Base-by-base conservation (phyloP, 2,329 filamentous ascomycete genomes). In the Aspergillus sp. region DNA sequence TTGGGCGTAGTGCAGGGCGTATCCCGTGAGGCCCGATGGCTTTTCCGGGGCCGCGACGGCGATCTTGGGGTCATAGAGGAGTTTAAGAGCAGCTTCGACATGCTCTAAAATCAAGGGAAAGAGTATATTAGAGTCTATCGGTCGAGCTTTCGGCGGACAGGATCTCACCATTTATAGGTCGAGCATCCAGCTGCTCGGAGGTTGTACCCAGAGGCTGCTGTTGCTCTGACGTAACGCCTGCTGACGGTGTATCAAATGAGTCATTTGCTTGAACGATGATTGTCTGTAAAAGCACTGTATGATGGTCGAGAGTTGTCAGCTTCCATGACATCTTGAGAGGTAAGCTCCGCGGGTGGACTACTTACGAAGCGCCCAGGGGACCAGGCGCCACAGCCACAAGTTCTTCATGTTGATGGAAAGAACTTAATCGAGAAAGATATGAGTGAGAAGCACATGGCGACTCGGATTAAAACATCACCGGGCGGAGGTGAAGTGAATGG, bases 1-100 rank as follows among this genome's bases (percentile, higher is more conserved):
- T 61, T 83, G 82, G 36, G 80, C 78, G 65, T 88, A 88, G 73
- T 88, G 78, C 58, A 79, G 73, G 34, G 78, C 74, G 52, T 79
- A 77, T 36, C 81, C 81, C 5, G 86, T 54, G 31, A 88, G 64
- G 25, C 85, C 84, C 9, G 79, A 79, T 6, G 83, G 81, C 65
- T 81, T 83, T 14, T 73, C 67, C 14, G 61, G 49, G 23, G 63
- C 55, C 9, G 53, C 31, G 13, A 59, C 47, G 1, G 64, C 47
- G 14, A 67, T 61, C 36, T 69, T 68, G 4, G 61, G 47, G 31
- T 61, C 59, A 29, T 62, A 67, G 19, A 73, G 66, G 21, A 54
- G 62, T 50, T 60, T 53, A 54, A 71, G 61, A 2, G 69, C 68
- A 40, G 64, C 54, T 21, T 67, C 59, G 25, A 73, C 68, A 49